Evolutionary conservation across 2,329 filamentous ascomycete species (phyloP).

Genomic region (Phialophora expanda): DNA sequence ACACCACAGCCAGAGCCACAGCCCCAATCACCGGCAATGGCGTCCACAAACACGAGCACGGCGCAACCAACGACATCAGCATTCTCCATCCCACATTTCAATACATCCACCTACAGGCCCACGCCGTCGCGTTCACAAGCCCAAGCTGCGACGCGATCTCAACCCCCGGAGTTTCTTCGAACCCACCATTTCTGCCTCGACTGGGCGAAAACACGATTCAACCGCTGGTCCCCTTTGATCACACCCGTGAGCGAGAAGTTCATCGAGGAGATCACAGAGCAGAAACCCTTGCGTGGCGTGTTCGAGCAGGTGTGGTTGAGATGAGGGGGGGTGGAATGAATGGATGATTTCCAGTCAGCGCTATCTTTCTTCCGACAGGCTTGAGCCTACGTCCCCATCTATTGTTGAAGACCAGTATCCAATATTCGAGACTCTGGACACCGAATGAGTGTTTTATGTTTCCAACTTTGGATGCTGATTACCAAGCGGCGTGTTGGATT

Average conservation of each 20-base stretch:
- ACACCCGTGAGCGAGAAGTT: conserved; percentile 38
- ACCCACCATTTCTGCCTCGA: conserved; percentile 40
- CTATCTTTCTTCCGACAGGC: not conserved
- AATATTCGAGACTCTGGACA: no score
- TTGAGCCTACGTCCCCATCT: not conserved
- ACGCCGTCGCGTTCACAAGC: not conserved
- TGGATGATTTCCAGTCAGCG: not conserved
- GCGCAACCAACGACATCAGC: not conserved
- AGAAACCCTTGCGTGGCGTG: conserved; percentile 37
- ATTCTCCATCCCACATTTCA: not conserved
- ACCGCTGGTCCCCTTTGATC: conserved; percentile 37
- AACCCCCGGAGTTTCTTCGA: conserved; percentile 37
- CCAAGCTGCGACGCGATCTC: conserved; percentile 3
- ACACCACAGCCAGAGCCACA: not conserved
- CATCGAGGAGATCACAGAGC: conserved; percentile 36
- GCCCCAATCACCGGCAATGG: not conserved
- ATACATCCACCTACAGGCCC: conserved; percentile 3
- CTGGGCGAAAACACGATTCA: conserved; percentile 40
- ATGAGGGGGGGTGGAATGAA: conserved; percentile 27
- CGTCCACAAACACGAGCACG: not conserved
- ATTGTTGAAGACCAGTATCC: no score
- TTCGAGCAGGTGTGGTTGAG: conserved; percentile 41
- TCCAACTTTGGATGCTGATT: no score
- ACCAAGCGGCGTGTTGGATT: no score
- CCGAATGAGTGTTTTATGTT: no score